Percentiles rank a stretch among this genome's conserved stretches.
Conservation (phyloP, 1,284 basidiomycete genomes). For the Inonotus obliquus region DNA sequence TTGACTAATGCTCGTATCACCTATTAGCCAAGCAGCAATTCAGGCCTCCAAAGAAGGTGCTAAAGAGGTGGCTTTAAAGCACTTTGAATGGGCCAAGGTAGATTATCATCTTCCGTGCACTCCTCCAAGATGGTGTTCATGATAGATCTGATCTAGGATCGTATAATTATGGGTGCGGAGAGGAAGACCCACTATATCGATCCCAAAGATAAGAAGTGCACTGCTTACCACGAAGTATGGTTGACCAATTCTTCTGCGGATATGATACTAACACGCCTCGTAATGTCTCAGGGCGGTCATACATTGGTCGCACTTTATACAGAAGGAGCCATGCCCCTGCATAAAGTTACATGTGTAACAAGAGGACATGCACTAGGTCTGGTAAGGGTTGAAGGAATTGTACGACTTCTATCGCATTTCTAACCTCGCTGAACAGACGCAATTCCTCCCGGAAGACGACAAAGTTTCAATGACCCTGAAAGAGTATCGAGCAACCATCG, state of each 20-base stretch:
- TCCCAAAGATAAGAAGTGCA: slow-evolving; percentile 78
- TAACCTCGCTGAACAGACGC: slow-evolving; percentile 50
- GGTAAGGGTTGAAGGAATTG: slow-evolving; percentile 41
- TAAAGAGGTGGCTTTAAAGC: slow-evolving; percentile 65
- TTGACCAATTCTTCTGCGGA: slow-evolving; percentile 8
- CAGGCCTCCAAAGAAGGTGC: slow-evolving; percentile 84
- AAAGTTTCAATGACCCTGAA: slow-evolving; percentile 64
- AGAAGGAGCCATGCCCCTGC: slow-evolving; percentile 88
- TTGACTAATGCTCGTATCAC: not conserved
- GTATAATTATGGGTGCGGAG: slow-evolving; percentile 94
- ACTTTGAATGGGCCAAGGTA: slow-evolving; percentile 96
- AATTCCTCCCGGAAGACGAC: slow-evolving; percentile 83
- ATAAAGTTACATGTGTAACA: slow-evolving; percentile 95
- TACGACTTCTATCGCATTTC: not conserved
- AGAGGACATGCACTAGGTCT: slow-evolving; percentile 89
- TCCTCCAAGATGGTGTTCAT: not conserved
- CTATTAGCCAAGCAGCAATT: slow-evolving; percentile 76
- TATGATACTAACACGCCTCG: not conserved
- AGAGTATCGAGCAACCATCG: slow-evolving; percentile 76
- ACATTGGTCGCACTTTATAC: slow-evolving; percentile 89
- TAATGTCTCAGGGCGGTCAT: slow-evolving; percentile 71
- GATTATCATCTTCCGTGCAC: slow-evolving; percentile 15
- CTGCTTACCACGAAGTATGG: slow-evolving; percentile 87
- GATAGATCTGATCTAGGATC: slow-evolving; percentile 51
- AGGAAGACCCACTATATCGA: slow-evolving; percentile 85